Evolutionary conservation across 371 early-diverging fungal genomes (phyloP).

Genomic region (Phascolomyces articulosus): DNA sequence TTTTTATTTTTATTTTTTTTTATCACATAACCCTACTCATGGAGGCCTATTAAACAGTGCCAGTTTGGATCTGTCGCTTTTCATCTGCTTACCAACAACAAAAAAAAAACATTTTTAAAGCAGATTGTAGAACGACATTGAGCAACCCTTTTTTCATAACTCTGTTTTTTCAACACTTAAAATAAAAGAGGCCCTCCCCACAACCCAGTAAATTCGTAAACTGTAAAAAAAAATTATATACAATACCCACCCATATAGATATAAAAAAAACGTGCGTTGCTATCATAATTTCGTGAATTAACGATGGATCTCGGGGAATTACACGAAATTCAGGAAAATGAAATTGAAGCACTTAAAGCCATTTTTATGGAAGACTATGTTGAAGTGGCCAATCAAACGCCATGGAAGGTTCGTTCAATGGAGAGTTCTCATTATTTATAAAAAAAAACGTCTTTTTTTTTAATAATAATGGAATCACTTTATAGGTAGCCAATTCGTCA

Average conservation of each 20-base stretch:
- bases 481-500: slow-evolving; percentile 55
- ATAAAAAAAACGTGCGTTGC: neutral
- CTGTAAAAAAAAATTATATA: neutral
- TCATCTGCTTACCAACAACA: neutral
- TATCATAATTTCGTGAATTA: neutral
- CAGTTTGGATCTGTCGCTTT: slow-evolving; percentile 2
- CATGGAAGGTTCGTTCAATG: slow-evolving; percentile 69
- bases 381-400: slow-evolving; percentile 60
- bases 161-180: neutral
- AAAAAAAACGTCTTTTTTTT: too few species aligned
- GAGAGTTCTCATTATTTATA: too few species aligned
- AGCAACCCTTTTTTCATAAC: too few species aligned
- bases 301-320: slow-evolving; percentile 56
- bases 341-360: slow-evolving; percentile 74
- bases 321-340: slow-evolving; percentile 73
- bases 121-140: neutral
- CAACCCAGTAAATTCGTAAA: too few species aligned
- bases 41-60: slow-evolving; percentile 2
- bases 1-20: neutral
- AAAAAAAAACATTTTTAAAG: neutral
- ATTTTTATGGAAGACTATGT: slow-evolving; percentile 77
- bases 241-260: neutral
- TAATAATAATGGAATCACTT: neutral
- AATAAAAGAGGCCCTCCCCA: neutral
- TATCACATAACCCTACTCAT: neutral